A percentile compares a stretch with the other conserved stretches of the same genome.
phyloP scores from a whole-genome alignment of 148 eudicot genomes.

The Silene latifolia region DNA sequence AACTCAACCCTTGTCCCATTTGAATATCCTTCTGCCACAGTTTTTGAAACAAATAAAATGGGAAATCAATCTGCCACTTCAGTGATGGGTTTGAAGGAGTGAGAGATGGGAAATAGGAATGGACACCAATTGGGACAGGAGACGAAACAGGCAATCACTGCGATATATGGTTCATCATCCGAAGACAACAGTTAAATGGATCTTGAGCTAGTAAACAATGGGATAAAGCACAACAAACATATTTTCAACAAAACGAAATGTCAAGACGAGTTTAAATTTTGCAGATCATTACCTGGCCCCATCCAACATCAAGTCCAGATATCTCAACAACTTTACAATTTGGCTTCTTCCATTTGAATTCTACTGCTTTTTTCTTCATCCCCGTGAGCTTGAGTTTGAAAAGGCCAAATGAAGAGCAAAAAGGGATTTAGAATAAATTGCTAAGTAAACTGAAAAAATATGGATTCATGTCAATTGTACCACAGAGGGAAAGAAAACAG shows the following conservation, averaged over 20 bases:
- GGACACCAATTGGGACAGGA: too few relatives aligned
- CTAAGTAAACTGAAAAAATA: not conserved
- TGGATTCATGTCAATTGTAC: not conserved
- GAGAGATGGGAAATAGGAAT: too few relatives aligned
- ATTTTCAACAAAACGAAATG: not conserved
- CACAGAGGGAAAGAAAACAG: too few relatives aligned
- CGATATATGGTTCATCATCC: not conserved
- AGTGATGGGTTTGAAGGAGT: too few relatives aligned
- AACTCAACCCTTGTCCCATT: too few relatives aligned
- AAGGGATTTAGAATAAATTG: not conserved
- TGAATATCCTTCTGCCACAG: too few relatives aligned
- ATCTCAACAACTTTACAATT: constrained; percentile 66
- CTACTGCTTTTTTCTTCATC: constrained; percentile 57
- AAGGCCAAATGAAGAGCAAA: not conserved
- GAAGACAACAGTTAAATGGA: not conserved
- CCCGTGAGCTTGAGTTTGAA: constrained; percentile 66
- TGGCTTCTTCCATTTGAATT: constrained; percentile 52
- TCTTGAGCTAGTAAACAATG: not conserved
- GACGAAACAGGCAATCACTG: not conserved
- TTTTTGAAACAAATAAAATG: too few relatives aligned
- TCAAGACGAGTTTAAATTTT: not conserved
- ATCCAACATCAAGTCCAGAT: constrained; percentile 91
- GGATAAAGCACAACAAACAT: not conserved
- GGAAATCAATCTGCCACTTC: too few relatives aligned
- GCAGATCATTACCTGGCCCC: constrained; percentile 75